Evolutionary conservation across 495 filamentous ascomycete species (phyloP), one percentile per base, ranked within the genome.

Genomic region (Aspergillus bertholletiae): DNA sequence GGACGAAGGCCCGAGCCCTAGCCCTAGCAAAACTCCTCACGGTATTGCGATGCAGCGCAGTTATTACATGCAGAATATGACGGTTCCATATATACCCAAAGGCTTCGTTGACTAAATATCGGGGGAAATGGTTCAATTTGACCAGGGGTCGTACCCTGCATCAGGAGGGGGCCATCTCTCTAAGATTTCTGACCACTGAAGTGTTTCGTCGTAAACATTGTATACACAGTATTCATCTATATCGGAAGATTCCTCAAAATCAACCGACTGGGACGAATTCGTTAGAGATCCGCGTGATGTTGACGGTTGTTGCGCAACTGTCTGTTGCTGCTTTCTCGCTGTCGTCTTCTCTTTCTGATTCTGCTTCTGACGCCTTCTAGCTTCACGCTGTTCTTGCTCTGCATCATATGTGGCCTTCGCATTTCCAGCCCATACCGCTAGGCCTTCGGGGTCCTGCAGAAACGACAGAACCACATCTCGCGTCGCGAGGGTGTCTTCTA

Each of bases 401-500:
- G 28, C 22, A 5, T 49, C 46, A 21, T 58, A 43, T 35, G 54
- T 6, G 5, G 55, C 46, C 17, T 58, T 48, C 27, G 58, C 56
- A 13, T 40, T 49, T 2, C 58, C 46, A 20, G 59, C 68, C 68
- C 68, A 71, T 9, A 30, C 41, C 8, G 54, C 26, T 37, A 67
- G 32, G 8, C 23, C 35, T 7, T 63, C 52, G 0, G 65, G 65
- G 20, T 75, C 61, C 55, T 56, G 45, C 11, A 69, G 35, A 48
- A 68, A 74, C 60, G 65, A 74, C 11, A 74, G 61, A 37, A 74
- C 68, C 23, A 75, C 41, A 32, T 75, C 74, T 2, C 74, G 58
- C 5, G 74, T 65, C 1, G 74, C 71, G 17, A 63, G 57, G 1
- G 73, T 60, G 60, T 78, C 74, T 44, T 78, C 74, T 12, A 74